Evolutionary conservation across 169 alveolate species (phyloP), one percentile per base, ranked within the genome.

Genomic region (Fabrea salina): DNA sequence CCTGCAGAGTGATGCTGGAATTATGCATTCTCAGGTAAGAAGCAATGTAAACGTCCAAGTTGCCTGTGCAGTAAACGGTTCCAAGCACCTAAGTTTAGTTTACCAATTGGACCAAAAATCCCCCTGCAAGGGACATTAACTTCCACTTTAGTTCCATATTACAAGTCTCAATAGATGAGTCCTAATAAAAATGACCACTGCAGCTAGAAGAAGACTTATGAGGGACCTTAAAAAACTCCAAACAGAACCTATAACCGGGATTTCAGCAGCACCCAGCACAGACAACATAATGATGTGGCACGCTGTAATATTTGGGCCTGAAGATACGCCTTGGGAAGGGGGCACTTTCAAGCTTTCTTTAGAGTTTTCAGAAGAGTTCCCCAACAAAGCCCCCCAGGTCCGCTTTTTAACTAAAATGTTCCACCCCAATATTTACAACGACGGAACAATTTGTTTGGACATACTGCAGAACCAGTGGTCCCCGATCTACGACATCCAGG

Each of bases 221-320:
- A 93, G 96, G 43, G 99, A 97, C 82, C 89, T 96, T 84, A 91
- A 96, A 81, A 95, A 95, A 90, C 91, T 96, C 30, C 96, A 96
- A 85, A 86, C 92, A 22, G 99, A 96, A 79, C 92, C 93, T 3
- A 98, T 98, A 6, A 93, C 86, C 59, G 98, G 98, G 44, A 95
- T 98, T 47, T 93, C 94, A 67, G 99, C 99, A 11, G 93, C 98
- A 57, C 99, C 99, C 30, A 91, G 94, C 25, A 97, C 93, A 35
- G 97, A 95, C 66, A 97, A 98, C 70, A 94, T 98, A 76, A 93
- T 97, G 96, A 86, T 85, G 56, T 98, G 99, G 98, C 95, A 97
- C 50, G 99, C 99, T 11, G 97, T 96, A n/a, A 96, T 98, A 51
- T 95, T 96, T 58, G 99, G 99, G 27, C 99, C 99, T 37, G 97